Base-by-base conservation (phyloP, 2,329 filamentous ascomycete species). In the Alternaria solani region DNA sequence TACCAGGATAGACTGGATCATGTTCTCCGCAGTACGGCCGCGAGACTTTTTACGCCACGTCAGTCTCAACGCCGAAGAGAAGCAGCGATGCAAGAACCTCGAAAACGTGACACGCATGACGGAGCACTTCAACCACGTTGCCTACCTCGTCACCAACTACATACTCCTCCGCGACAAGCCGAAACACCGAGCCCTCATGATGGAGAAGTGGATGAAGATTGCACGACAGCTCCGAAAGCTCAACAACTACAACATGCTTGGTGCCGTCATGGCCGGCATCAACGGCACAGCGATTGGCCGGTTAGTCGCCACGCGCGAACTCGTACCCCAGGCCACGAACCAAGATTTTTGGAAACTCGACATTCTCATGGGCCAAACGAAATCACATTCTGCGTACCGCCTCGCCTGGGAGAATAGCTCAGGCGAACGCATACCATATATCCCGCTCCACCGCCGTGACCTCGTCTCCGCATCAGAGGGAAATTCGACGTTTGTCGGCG, bases 161-260 rank as follows among this genome's bases (percentile, higher is more conserved):
- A 75, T 87, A 11, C 83, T 99, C 8, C 86, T 98, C 67, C 88
- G 94, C 64, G 94, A 98, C 75, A 99, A 99, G 81, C 90, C 95
- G 11, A 98, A 98, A 78, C 95, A 99, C 77, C 87, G 95, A 64
- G 94, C 93, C 3, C 86, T 91, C 64, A 94, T 95, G 81, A 81
- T 99, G 56, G 94, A 97, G 77, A 97, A 97, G 76, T 97, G 97
- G 76, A 98, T 98, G 92, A 87, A 87, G 52, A 89, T 99, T 69
- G 94, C 94, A 36, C 78, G 81, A 72, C 94, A 93, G 80, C 83
- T 99, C 51, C 91, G 95, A 39, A 90, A 94, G 73, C 82, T 97
- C 63, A 97, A 98, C 82, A 98, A 99, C 78, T 99, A 98, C 83
- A 98, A 98, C 76, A 91, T 93, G 0, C 84, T 99, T 1, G 94